phyloP scores from a whole-genome alignment of 768 basidiomycete species.

The Leccinum ochraceum region DNA sequence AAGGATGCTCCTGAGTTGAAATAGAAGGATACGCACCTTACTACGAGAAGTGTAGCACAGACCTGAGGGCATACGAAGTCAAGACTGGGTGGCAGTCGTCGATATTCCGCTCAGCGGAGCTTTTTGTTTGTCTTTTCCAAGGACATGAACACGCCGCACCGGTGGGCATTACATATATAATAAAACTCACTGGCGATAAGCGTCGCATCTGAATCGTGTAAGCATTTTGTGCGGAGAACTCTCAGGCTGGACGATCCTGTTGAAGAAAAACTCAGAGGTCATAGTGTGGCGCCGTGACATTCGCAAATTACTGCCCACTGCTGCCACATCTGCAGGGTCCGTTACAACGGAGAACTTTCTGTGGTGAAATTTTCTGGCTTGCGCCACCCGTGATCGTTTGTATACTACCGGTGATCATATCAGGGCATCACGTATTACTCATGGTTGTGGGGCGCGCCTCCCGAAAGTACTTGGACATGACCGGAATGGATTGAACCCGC shows the following conservation, averaged over 20 bases:
- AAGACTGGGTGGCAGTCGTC: background rate
- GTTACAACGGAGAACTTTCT: background rate
- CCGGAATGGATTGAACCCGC: background rate
- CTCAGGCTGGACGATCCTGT: background rate
- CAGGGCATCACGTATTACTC: background rate
- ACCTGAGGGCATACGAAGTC: background rate
- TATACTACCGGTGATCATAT: background rate
- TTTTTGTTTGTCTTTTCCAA: background rate
- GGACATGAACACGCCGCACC: background rate
- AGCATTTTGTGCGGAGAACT: conserved; percentile 1
- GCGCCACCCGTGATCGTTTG: background rate
- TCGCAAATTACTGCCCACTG: background rate
- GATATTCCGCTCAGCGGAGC: background rate
- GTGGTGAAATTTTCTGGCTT: background rate
- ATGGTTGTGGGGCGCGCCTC: no score
- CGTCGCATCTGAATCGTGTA: background rate
- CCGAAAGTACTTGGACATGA: background rate
- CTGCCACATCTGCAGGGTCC: background rate
- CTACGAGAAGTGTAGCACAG: background rate
- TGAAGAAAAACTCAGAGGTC: background rate
- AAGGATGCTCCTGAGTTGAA: background rate
- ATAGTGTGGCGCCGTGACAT: background rate
- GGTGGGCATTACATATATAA: no score
- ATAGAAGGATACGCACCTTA: background rate
- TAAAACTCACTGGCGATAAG: background rate